These are phyloP conservation scores for Spirogloea muscicola DNA, from an alignment of 139 green algal species.

Conservation along the genomic window DNA sequence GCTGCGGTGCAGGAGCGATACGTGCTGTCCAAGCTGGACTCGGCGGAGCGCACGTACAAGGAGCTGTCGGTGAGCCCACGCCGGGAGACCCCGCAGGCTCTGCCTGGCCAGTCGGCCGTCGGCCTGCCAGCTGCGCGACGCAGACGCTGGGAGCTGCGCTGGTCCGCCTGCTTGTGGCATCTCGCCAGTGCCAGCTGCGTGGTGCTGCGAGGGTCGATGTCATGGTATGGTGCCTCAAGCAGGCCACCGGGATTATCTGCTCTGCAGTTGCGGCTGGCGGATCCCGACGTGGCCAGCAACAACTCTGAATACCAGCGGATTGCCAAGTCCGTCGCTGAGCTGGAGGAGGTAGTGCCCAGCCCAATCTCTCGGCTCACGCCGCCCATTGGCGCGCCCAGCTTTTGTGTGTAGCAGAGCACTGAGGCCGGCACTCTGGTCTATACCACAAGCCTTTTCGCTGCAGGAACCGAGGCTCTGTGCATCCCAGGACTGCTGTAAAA, in stretches of 20 bases:
- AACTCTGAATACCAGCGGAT: conserved; percentile 45
- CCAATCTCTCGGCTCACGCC: too few species aligned
- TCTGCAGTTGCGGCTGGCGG: conserved; percentile 42
- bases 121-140: not conserved
- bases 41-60: conserved; percentile 43
- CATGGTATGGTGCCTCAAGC: too few species aligned
- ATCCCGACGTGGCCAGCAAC: conserved; percentile 45
- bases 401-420: too few species aligned
- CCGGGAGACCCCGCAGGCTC: too few species aligned
- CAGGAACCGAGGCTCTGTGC: too few species aligned
- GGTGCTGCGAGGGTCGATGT: too few species aligned
- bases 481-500: too few species aligned
- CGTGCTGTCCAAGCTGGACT: conserved; percentile 44
- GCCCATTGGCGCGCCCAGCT: too few species aligned
- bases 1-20: conserved; percentile 44
- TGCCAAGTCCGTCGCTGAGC: conserved; percentile 35
- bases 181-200: not conserved
- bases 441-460: too few species aligned
- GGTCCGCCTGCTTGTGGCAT: not conserved
- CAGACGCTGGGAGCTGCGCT: not conserved
- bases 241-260: too few species aligned
- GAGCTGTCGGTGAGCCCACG: conserved; percentile 49
- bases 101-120: not conserved
- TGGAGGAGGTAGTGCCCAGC: conserved; percentile 39
- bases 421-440: too few species aligned